Base-by-base conservation (phyloP, 768 basidiomycete genomes). In the Trametes punicea region DNA sequence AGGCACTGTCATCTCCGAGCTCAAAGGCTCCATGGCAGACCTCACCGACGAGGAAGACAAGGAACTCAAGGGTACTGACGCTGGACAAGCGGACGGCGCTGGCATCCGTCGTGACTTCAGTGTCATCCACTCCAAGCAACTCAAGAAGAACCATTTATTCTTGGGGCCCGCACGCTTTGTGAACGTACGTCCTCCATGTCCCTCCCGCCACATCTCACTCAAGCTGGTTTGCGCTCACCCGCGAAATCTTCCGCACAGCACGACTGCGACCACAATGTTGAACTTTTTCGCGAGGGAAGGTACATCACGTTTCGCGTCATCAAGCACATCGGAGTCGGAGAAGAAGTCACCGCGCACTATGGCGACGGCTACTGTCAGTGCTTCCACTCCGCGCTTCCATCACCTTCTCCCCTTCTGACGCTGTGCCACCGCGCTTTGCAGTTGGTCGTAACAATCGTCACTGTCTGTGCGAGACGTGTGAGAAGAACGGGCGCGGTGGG, bases 141-240 rank as follows among this genome's bases (percentile, higher is more conserved):
- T 90, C 81, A 93, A 93, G 77, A 90, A 90, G 73, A 93, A 91
- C 65, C 90, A 93, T 74, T 77, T 93, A 66, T 93, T 93, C 75
- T 75, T 93, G 68, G 91, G 91, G 9, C 92, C 91, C 47, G 92
- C 91, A 73, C 87, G 91, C 67, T 93, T 93, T 74, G 91, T 93
- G 59, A 93, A 93, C 69, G 91, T 93, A 71, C 79, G 88, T 73
- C 44, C 34, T 47, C 48, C 25, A 21, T 31, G 38, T 23, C 30
- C 50, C 34, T 16, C n/a, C 42, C 42, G 34, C 51, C 44, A 45
- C 51, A 31, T 34, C 18, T 15, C 33, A n/a, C 38, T 13, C 31
- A 31, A 31, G 7, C 31, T 6, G 27, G 38, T 40, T n/a, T 34
- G 45, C 42, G 30, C 55, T 60, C 51, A 47, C 54, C 48, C 44